These are phyloP conservation scores for Tylopilus felleus DNA, from an alignment of 768 basidiomycete species.

Conservation along the genomic window DNA sequence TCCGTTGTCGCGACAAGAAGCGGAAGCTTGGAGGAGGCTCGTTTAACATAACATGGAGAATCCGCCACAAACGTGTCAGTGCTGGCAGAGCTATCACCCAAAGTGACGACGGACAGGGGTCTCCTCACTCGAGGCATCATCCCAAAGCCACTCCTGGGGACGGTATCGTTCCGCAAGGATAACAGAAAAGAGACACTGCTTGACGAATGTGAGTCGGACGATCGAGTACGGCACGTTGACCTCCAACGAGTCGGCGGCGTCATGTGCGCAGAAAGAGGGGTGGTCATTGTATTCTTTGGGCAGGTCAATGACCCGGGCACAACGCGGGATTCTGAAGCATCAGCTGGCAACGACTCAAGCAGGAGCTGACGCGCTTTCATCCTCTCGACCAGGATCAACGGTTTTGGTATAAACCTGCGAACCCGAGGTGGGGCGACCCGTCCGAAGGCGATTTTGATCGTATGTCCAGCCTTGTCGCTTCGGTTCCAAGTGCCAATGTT, in stretches of 20 bases:
- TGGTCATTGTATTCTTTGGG: neutral
- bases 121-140: constrained; percentile 3
- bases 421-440: neutral
- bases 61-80: constrained; percentile 24
- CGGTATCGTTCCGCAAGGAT: neutral
- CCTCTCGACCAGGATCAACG: constrained; percentile 23
- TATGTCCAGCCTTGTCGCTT: neutral
- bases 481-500: neutral
- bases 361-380: constrained; percentile 18
- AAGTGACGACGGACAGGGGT: constrained; percentile 5
- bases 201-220: neutral
- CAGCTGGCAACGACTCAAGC: neutral
- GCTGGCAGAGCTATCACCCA: constrained; percentile 13
- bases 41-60: constrained; percentile 18
- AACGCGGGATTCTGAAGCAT: neutral
- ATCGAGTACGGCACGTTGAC: neutral
- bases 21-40: constrained; percentile 2
- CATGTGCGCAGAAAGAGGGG: neutral
- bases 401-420: constrained; percentile 25
- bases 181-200: constrained; percentile 8
- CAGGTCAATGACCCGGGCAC: neutral
- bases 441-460: neutral
- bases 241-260: constrained; percentile 7
- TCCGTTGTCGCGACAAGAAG: neutral
- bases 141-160: neutral